Percentiles rank a stretch among this genome's conserved stretches.
These are phyloP conservation scores for Pugionium dolabratum DNA, from an alignment of 345 rosid species.

Conservation along the genomic window DNA sequence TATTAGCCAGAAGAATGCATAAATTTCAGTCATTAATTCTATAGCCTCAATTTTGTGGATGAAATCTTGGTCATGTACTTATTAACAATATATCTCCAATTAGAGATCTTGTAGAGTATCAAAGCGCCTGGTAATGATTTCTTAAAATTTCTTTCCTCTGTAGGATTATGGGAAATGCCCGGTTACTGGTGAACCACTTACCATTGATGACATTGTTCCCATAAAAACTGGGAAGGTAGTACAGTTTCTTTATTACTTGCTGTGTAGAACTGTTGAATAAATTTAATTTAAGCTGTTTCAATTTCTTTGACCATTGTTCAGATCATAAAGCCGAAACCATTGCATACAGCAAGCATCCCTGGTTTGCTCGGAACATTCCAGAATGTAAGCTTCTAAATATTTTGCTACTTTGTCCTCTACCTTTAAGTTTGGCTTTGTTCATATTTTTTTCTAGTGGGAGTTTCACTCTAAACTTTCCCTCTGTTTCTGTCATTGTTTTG, in stretches of 20 bases:
- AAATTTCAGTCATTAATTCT: neutral
- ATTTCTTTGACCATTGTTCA: too few relatives aligned
- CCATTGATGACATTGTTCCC: constrained; percentile 67
- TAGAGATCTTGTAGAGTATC: constrained; percentile 12
- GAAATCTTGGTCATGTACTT: neutral
- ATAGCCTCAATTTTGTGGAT: neutral
- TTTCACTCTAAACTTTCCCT: too few relatives aligned
- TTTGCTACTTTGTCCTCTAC: too few relatives aligned
- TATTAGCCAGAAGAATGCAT: neutral
- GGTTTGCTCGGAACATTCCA: too few relatives aligned
- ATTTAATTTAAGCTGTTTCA: neutral
- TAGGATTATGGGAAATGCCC: constrained; percentile 97
- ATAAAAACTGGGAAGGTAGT: constrained; percentile 46
- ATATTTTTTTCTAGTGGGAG: neutral
- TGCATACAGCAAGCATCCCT: too few relatives aligned
- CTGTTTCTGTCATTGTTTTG: too few relatives aligned
- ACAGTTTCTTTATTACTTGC: neutral
- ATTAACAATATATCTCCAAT: neutral
- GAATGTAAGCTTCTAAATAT: too few relatives aligned
- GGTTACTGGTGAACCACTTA: constrained; percentile 72
- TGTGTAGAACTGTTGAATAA: neutral
- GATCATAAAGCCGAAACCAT: too few relatives aligned
- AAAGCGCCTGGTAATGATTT: constrained; percentile 13
- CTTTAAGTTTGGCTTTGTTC: too few relatives aligned
- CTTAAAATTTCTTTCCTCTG: neutral